These are phyloP conservation scores for Rutidosis leptorrhynchoides DNA, from an alignment of 129 eudicot species.

Conservation along the genomic window DNA sequence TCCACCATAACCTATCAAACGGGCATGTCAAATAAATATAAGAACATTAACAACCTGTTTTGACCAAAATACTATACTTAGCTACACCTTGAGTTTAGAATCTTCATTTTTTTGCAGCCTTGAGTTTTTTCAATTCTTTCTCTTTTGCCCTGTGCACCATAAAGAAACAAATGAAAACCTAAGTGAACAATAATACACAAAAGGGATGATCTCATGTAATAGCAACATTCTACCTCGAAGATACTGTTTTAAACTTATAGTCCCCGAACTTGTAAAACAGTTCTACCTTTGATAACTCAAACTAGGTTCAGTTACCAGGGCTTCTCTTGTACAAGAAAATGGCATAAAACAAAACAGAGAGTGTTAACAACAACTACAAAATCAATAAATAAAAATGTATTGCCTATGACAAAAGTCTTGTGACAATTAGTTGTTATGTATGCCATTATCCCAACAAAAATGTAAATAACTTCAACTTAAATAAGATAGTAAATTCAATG, in stretches of 20 bases:
- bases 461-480: background rate
- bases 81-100: conserved; percentile 69
- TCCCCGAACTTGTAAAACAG: too few species aligned
- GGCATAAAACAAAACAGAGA: background rate
- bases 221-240: too few species aligned
- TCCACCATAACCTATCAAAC: conserved; percentile 83
- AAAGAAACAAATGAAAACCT: background rate
- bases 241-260: too few species aligned
- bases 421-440: background rate
- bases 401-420: background rate
- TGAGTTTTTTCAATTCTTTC: conserved; percentile 78
- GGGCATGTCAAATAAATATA: background rate
- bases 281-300: background rate
- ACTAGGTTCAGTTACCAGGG: background rate
- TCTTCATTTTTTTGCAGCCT: conserved; percentile 91
- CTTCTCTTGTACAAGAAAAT: background rate
- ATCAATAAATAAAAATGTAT: background rate
- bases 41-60: background rate
- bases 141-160: conserved; percentile 60
- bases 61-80: background rate
- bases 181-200: background rate
- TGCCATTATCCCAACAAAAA: background rate
- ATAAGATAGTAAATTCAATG: background rate
- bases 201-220: background rate
- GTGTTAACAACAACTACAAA: background rate